Conservation (phyloP, 2,329 filamentous ascomycete genomes). For the Lasiodiplodia sp. region DNA sequence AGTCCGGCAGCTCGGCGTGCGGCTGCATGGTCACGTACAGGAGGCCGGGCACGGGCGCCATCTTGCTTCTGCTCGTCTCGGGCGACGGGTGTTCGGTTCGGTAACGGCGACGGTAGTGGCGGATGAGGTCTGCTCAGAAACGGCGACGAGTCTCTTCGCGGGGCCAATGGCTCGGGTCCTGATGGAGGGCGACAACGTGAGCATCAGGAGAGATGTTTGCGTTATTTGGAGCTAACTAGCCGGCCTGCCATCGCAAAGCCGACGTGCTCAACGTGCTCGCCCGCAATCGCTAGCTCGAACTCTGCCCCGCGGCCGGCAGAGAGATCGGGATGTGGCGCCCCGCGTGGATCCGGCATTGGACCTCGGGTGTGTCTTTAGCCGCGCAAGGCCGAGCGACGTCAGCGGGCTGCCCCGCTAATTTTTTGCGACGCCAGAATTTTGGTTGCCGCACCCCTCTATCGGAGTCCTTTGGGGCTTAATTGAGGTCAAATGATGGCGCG, state of each 20-base stretch:
- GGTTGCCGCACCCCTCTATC: background rate
- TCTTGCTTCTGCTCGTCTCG: conserved; percentile 33
- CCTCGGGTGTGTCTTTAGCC: conserved; percentile 23
- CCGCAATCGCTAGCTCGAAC: background rate
- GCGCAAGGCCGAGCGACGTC: conserved; percentile 5
- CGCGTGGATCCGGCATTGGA: conserved; percentile 13
- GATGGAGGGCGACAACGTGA: conserved; percentile 10
- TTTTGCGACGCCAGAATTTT: background rate
- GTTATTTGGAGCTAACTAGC: conserved; percentile 4
- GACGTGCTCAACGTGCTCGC: background rate
- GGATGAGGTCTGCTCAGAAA: background rate
- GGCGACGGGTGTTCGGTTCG: background rate
- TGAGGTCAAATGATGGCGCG: no score
- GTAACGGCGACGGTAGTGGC: background rate
- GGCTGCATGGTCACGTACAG: conserved; percentile 90
- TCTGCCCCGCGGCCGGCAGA: conserved; percentile 24
- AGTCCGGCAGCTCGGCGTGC: conserved; percentile 66
- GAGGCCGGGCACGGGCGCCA: conserved; percentile 66
- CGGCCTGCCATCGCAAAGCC: background rate
- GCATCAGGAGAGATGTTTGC: conserved; percentile 21
- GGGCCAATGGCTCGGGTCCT: conserved; percentile 19
- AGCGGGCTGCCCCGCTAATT: background rate
- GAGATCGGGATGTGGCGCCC: conserved; percentile 24
- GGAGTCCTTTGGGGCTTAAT: no score
- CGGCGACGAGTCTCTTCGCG: background rate